Conservation (phyloP, 1,284 basidiomycete genomes). For the Microbotryum saponariae region DNA sequence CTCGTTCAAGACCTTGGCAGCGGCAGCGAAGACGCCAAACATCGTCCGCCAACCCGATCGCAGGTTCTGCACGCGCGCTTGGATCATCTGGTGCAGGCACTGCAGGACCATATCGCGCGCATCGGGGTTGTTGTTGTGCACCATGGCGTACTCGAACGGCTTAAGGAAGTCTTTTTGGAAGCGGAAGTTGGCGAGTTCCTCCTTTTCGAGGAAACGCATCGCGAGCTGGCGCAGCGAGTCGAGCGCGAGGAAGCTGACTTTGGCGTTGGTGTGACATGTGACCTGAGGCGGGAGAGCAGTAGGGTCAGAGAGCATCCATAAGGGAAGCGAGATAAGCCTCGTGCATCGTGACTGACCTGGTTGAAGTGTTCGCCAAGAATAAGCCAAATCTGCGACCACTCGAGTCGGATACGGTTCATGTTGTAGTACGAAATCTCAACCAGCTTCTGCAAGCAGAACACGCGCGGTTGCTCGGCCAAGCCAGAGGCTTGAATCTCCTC, state of each 20-base stretch:
- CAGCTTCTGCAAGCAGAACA: constrained; percentile 96
- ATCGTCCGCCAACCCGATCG: constrained; percentile 98
- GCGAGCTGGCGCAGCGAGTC: constrained; percentile 97
- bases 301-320: too few relatives aligned
- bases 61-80: constrained; percentile 87
- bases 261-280: constrained; percentile 94
- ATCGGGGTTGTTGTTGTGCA: constrained; percentile 89
- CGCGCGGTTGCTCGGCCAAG: constrained; percentile 71
- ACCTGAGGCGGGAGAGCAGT: constrained; percentile 50
- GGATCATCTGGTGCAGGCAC: constrained; percentile 98
- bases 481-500: constrained; percentile 98
- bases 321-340: neutral
- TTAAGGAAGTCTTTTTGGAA: constrained; percentile 99
- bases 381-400: constrained; percentile 98
- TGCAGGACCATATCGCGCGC: constrained; percentile 96
- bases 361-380: constrained; percentile 99
- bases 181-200: constrained; percentile 95
- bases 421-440: constrained; percentile 99
- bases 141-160: constrained; percentile 97
- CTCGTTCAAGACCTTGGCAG: constrained; percentile 75
- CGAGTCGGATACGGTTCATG: constrained; percentile 95
- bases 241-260: constrained; percentile 93
- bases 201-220: constrained; percentile 98
- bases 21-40: constrained; percentile 96
- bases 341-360: constrained; percentile 53